Base-by-base conservation (phyloP, 2,329 filamentous ascomycete species). In the Clarireedia monteithiana region DNA sequence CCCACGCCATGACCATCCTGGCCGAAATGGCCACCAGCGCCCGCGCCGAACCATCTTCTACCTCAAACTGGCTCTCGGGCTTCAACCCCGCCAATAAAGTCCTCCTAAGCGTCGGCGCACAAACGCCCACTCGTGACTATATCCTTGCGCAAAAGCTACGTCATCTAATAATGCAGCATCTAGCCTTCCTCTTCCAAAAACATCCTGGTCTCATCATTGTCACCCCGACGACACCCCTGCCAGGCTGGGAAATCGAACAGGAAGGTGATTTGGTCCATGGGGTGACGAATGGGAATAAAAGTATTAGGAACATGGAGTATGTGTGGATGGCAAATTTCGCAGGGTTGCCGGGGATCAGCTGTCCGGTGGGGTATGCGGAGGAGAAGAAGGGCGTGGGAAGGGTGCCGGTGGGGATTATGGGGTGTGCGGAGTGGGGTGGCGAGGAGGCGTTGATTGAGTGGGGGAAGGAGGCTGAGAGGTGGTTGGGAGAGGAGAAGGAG, bases 321-420 rank as follows among this genome's bases (percentile, higher is more conserved):
- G 84, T 88, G 15, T 95, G 88, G 80, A 72, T 95, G 38, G 87
- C 91, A 6, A 96, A 96, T 71, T 85, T 90, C 63, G 82, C 78
- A 0, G 91, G 91, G 0, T 84, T 85, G 49, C 91, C 91, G 0
- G 83, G 88, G 1, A 80, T 95, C 12, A 83, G 77, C 47, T 83
- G 83, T 38, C 90, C 91, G 0, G 83, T 88, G 10, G 91, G 89
- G 0, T 95, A 91, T 71, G 78, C 75, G 3, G 60, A 63, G 38
- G 62, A 62, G 7, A 57, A 53, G 9, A 63, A 64, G 39, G 66
- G 61, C 36, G 82, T 80, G 1, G 86, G 86, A 0, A 78, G 74
- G 63, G 61, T 87, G 53, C 81, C 83, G 0, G 71, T 87, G 23
- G 80, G 82, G 5, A 63, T 87, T 59, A 77, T 85, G 77, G 84